phyloP scores from a whole-genome alignment of 306 rosid genomes.

The Sechiopsis laciniata region DNA sequence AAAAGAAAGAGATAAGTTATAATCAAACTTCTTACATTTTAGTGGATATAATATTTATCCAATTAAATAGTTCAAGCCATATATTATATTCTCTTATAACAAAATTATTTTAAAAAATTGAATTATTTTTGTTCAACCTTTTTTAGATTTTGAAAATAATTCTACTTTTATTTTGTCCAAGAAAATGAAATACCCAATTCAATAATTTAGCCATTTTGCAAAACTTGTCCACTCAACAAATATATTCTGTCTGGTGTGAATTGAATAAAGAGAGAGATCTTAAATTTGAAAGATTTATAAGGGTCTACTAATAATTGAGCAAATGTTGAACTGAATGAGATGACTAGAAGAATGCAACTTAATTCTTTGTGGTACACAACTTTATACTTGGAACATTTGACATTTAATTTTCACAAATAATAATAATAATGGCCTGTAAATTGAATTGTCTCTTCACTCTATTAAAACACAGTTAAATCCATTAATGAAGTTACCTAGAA shows the following conservation, averaged over 20 bases:
- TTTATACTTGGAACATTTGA: slow-evolving; percentile 8
- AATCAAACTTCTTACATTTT: no score
- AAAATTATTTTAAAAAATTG: no score
- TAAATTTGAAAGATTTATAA: no score
- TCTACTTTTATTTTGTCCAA: no score
- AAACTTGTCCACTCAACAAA: background rate
- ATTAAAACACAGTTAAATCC: slow-evolving; percentile 1
- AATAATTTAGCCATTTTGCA: background rate
- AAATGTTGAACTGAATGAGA: background rate
- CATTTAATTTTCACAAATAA: slow-evolving; percentile 8
- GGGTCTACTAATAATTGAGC: background rate
- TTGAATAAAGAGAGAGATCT: background rate
- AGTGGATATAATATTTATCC: no score
- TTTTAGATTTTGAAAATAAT: no score
- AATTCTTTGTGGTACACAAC: background rate
- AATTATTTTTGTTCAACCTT: no score
- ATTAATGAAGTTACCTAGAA: slow-evolving; percentile 15
- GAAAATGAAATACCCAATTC: background rate
- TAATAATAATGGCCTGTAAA: background rate
- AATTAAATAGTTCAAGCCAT: no score
- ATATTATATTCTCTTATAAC: no score
- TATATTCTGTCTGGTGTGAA: background rate
- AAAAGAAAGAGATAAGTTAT: no score
- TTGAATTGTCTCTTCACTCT: slow-evolving; percentile 16
- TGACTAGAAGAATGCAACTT: background rate